Percentiles rank a stretch among this genome's conserved stretches.
These are phyloP conservation scores for Colletotrichum melonis DNA, from an alignment of 2,329 filamentous ascomycete genomes.

Conservation along the genomic window DNA sequence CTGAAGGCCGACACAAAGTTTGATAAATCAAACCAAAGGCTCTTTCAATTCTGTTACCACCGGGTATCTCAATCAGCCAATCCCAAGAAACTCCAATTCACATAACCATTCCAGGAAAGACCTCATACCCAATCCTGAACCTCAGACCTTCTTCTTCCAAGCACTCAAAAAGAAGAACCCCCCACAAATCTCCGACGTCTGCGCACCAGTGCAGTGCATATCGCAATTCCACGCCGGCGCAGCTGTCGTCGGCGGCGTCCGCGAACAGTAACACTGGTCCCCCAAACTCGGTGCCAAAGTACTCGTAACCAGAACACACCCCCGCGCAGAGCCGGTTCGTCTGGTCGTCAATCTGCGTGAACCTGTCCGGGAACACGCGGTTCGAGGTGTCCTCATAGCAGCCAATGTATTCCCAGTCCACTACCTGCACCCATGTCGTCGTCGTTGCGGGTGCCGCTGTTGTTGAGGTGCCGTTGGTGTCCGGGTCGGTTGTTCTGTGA, in stretches of 20 bases:
- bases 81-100: neutral
- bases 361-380: conserved; percentile 18
- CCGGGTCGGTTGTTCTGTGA: neutral
- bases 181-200: conserved; percentile 23
- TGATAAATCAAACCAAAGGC: no score
- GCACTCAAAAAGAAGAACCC: conserved; percentile 21
- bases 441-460: neutral
- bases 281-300: conserved; percentile 19
- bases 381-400: conserved; percentile 16
- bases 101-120: neutral
- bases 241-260: neutral
- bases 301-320: neutral
- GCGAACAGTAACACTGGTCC: conserved; percentile 20
- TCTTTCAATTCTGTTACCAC: neutral
- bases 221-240: conserved; percentile 26
- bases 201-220: conserved; percentile 22
- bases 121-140: neutral
- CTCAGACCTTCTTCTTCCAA: conserved; percentile 18
- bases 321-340: conserved; percentile 11
- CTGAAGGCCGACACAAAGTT: no score
- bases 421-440: conserved; percentile 17
- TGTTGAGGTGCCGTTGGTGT: conserved; percentile 7
- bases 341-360: neutral
- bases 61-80: neutral
- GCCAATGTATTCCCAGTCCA: conserved; percentile 12